A percentile compares a stretch with the other conserved stretches of the same genome.
phyloP scores from a whole-genome alignment of 2,329 filamentous ascomycete genomes.

The Penicillium sp. region DNA sequence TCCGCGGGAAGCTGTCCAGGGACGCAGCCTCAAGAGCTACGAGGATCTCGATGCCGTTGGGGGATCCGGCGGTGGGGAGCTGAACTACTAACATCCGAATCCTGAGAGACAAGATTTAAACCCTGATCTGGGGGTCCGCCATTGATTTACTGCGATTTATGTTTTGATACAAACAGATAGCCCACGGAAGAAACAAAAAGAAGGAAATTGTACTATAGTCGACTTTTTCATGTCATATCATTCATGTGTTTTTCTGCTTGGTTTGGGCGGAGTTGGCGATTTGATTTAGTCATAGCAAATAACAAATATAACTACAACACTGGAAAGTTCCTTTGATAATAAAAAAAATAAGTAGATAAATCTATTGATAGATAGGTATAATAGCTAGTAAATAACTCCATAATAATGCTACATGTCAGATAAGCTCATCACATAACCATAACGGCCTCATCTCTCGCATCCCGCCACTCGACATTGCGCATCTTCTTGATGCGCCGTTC shows the following conservation, averaged over 20 bases:
- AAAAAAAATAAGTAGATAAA: not conserved
- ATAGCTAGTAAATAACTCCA: not conserved
- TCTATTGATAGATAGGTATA: not conserved
- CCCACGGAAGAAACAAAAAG: too few relatives aligned
- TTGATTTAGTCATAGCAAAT: not conserved
- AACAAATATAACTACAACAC: not conserved
- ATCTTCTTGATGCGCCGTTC: constrained; percentile 57
- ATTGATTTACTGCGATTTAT: not conserved
- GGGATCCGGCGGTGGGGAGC: constrained; percentile 69
- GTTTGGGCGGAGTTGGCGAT: not conserved
- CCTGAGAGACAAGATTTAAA: too few relatives aligned
- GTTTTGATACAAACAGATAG: too few relatives aligned
- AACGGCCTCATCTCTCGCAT: constrained; percentile 55
- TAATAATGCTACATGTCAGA: not conserved
- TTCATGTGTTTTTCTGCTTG: not conserved
- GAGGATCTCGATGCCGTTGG: constrained; percentile 90
- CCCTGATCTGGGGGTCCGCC: too few relatives aligned
- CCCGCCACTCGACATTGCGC: constrained; percentile 60
- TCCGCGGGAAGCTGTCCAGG: constrained; percentile 86
- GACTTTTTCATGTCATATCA: not conserved
- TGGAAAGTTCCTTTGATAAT: not conserved
- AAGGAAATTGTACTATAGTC: not conserved
- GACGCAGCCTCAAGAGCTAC: constrained; percentile 91
- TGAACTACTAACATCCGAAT: constrained; percentile 90
- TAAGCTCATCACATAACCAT: constrained; percentile 42